These are phyloP conservation scores for Chalaropsis ovoidea DNA, from an alignment of 2,329 filamentous ascomycete species.

Conservation along the genomic window DNA sequence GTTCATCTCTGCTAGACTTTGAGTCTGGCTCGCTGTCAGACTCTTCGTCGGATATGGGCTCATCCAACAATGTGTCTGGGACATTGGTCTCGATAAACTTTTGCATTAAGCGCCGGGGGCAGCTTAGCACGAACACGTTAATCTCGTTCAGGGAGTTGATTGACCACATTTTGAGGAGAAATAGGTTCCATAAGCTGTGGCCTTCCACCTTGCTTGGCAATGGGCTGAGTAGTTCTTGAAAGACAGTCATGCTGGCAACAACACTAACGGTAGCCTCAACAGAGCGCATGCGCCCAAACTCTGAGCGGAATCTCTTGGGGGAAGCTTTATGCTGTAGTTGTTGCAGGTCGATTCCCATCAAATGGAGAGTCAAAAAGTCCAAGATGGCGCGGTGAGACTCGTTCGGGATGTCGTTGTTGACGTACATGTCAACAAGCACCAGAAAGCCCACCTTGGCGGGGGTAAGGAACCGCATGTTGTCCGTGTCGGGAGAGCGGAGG, in stretches of 20 bases:
- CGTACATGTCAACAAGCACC: conserved; percentile 71
- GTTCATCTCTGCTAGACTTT: conserved; percentile 38
- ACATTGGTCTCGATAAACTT: conserved; percentile 15
- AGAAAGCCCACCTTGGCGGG: conserved; percentile 78
- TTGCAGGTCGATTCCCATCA: conserved; percentile 41
- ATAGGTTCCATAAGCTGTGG: conserved; percentile 75
- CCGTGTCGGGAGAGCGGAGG: background rate
- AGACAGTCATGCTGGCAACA: conserved; percentile 47
- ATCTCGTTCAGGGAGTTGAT: conserved; percentile 73
- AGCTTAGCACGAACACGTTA: conserved; percentile 59
- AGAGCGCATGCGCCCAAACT: conserved; percentile 34
- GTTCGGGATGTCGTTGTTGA: conserved; percentile 56
- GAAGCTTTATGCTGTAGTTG: conserved; percentile 29
- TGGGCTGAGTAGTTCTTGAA: conserved; percentile 47
- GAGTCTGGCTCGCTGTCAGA: conserved; percentile 34
- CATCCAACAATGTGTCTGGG: background rate
- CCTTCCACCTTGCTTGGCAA: conserved; percentile 53
- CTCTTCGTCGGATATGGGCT: background rate
- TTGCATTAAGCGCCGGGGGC: conserved; percentile 14
- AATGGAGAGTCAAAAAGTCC: conserved; percentile 64
- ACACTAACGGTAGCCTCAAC: conserved; percentile 44
- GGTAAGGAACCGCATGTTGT: conserved; percentile 75
- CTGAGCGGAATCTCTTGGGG: conserved; percentile 24
- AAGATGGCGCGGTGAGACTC: conserved; percentile 64
- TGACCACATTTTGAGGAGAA: conserved; percentile 71